Evolutionary conservation across 495 filamentous ascomycete genomes (phyloP).

Genomic region (Aspergillus coremiiformis): DNA sequence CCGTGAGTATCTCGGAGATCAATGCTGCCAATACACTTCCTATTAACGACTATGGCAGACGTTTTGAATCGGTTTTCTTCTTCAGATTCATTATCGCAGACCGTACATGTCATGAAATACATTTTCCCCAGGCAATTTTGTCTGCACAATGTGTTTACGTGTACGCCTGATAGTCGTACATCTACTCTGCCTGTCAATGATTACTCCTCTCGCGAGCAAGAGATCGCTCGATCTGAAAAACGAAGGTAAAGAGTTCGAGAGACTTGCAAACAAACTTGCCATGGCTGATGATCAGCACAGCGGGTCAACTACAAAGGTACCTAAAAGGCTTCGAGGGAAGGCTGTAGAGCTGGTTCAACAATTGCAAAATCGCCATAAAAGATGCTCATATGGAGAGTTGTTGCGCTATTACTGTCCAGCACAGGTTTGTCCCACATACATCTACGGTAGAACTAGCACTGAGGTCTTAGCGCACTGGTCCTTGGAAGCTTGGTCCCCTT

Average conservation of each 20-base stretch:
- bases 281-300: slow-evolving; percentile 1
- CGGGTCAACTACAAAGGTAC: slow-evolving; percentile 43
- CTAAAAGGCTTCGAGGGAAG: slow-evolving; percentile 67
- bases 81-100: slow-evolving; percentile 40
- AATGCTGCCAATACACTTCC: neutral
- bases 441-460: neutral
- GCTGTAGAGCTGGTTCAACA: slow-evolving; percentile 52
- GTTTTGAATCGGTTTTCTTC: slow-evolving; percentile 70
- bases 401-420: slow-evolving; percentile 74
- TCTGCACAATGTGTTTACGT: slow-evolving; percentile 86
- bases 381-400: slow-evolving; percentile 70
- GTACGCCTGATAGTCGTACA: slow-evolving; percentile 51
- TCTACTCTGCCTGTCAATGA: slow-evolving; percentile 68
- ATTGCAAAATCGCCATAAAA: slow-evolving; percentile 60
- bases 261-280: neutral
- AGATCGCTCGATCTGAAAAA: slow-evolving; percentile 48
- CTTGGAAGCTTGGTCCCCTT: slow-evolving; percentile 22
- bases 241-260: slow-evolving; percentile 1
- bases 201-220: slow-evolving; percentile 74
- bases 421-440: slow-evolving; percentile 29
- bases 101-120: slow-evolving; percentile 76
- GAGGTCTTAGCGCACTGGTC: slow-evolving; percentile 23
- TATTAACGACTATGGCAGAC: slow-evolving; percentile 45
- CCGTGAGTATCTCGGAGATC: slow-evolving; percentile 51
- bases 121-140: slow-evolving; percentile 89